A percentile compares a stretch with the other conserved stretches of the same genome.
phyloP scores from a whole-genome alignment of 2,329 filamentous ascomycete species.

The Thermothelomyces thermophilus region DNA sequence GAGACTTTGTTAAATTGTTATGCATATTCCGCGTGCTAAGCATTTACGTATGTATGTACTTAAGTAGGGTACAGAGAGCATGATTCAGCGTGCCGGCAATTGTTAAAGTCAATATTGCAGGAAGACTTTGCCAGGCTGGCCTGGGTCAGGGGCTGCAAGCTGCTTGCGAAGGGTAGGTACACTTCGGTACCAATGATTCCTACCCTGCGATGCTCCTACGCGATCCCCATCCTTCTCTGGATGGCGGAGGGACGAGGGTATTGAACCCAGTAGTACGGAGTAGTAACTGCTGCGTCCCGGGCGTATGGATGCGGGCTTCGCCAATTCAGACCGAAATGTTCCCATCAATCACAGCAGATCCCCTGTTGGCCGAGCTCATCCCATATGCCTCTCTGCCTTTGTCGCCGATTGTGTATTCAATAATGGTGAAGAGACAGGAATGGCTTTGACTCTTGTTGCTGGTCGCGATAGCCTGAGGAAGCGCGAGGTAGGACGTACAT shows the following conservation, averaged over 20 bases:
- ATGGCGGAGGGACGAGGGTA: conserved; percentile 1
- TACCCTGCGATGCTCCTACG: background rate
- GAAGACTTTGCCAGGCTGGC: background rate
- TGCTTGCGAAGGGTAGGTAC: background rate
- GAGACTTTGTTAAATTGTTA: background rate
- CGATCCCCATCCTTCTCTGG: background rate
- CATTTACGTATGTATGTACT: too few species aligned
- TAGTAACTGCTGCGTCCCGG: conserved; percentile 2
- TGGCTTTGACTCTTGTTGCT: background rate
- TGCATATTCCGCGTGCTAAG: too few species aligned
- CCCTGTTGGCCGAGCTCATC: background rate
- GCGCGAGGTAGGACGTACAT: too few species aligned
- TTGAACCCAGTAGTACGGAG: too few species aligned
- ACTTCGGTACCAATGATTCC: background rate
- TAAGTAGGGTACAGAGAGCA: too few species aligned
- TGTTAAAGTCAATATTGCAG: background rate
- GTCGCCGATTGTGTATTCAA: too few species aligned
- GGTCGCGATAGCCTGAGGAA: too few species aligned
- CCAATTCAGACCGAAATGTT: conserved; percentile 12
- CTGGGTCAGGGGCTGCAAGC: background rate
- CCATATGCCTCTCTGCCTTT: too few species aligned
- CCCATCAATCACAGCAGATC: conserved; percentile 13
- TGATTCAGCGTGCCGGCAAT: too few species aligned
- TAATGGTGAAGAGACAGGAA: too few species aligned
- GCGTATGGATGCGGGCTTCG: conserved; percentile 7